These are phyloP conservation scores for Xylariaceae sp. DNA, from an alignment of 2,329 filamentous ascomycete species.

Conservation along the genomic window DNA sequence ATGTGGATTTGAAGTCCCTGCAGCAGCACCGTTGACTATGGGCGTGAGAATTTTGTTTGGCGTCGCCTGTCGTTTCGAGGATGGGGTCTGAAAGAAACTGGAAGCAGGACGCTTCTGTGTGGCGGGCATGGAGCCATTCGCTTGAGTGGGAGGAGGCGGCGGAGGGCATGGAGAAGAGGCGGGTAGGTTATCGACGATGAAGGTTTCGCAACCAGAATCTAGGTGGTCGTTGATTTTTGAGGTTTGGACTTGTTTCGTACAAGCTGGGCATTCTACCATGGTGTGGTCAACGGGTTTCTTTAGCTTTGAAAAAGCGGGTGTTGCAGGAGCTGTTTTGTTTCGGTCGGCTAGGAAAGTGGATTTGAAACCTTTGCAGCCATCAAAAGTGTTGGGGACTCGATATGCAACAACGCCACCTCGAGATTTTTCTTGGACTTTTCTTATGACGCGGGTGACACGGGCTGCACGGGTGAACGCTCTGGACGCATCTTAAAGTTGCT, in stretches of 20 bases:
- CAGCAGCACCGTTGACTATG: slow-evolving; percentile 43
- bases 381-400: neutral
- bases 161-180: slow-evolving; percentile 42
- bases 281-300: slow-evolving; percentile 14
- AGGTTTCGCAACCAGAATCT: slow-evolving; percentile 78
- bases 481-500: neutral
- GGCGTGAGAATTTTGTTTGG: slow-evolving; percentile 44
- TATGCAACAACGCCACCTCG: neutral
- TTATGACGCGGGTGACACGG: slow-evolving; percentile 23
- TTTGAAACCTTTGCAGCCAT: neutral
- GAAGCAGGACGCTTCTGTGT: slow-evolving; percentile 63
- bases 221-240: slow-evolving; percentile 87
- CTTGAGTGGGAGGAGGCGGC: slow-evolving; percentile 45
- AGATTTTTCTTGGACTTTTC: slow-evolving; percentile 2
- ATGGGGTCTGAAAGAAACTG: slow-evolving; percentile 67
- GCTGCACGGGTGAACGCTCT: slow-evolving; percentile 12
- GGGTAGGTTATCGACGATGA: slow-evolving; percentile 62
- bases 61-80: slow-evolving; percentile 60
- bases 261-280: slow-evolving; percentile 81
- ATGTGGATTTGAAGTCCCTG: slow-evolving; percentile 39
- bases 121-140: slow-evolving; percentile 44
- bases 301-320: neutral
- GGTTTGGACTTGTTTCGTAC: slow-evolving; percentile 73
- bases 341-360: neutral
- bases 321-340: neutral